A percentile compares a stretch with the other conserved stretches of the same genome.
Evolutionary conservation across 148 eudicot genomes (phyloP).

Genomic region (Diospyros lotus): DNA sequence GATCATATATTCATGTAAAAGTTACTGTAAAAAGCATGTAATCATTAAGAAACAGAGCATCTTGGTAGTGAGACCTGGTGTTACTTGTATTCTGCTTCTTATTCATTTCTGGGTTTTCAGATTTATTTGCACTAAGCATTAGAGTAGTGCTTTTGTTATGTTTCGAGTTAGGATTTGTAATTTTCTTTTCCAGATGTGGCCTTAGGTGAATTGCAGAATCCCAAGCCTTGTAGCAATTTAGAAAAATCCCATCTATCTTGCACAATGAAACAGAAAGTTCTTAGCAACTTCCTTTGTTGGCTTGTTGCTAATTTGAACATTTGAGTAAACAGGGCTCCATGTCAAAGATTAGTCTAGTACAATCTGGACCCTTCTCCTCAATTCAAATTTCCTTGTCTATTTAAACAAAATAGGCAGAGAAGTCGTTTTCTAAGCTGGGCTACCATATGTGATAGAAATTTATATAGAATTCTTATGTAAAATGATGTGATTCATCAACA

Average conservation of each 20-base stretch:
- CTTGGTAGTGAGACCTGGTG: background rate
- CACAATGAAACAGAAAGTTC: too few species aligned
- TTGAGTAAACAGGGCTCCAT: too few species aligned
- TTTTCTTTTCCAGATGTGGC: too few species aligned
- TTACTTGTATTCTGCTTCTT: background rate
- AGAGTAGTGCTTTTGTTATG: background rate
- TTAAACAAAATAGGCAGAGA: background rate
- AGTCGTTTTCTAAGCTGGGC: background rate
- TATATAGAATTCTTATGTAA: too few species aligned
- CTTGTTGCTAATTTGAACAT: too few species aligned
- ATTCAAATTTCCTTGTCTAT: too few species aligned
- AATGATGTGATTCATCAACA: too few species aligned
- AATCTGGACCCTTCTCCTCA: background rate
- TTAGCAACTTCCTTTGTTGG: too few species aligned
- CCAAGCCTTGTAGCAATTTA: background rate
- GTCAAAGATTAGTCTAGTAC: background rate
- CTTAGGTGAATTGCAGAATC: background rate
- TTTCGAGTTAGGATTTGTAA: background rate
- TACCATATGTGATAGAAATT: too few species aligned
- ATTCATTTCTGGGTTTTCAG: background rate
- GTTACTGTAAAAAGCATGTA: background rate
- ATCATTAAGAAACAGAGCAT: background rate
- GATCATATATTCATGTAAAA: background rate
- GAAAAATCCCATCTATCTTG: background rate
- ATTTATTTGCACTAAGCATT: background rate